A percentile compares a stretch with the other conserved stretches of the same genome.
Evolutionary conservation across 2,329 filamentous ascomycete genomes (phyloP).

Genomic region (Didymella sp.): DNA sequence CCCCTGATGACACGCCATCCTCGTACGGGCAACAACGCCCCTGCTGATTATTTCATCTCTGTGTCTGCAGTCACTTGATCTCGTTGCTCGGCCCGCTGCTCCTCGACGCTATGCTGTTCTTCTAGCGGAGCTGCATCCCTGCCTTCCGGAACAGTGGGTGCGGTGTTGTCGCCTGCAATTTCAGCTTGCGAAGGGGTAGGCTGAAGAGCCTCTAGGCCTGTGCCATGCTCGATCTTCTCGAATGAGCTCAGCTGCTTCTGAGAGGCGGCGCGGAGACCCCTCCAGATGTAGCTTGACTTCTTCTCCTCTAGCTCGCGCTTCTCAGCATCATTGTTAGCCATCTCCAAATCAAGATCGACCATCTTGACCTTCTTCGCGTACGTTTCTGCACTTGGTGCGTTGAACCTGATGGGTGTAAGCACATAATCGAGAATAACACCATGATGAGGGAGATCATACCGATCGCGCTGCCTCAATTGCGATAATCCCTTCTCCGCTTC

Average conservation of each 20-base stretch:
- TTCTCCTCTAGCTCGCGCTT: conserved; percentile 67
- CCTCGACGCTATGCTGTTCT: conserved; percentile 49
- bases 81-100: conserved; percentile 49
- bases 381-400: conserved; percentile 71
- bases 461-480: conserved; percentile 68
- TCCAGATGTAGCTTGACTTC: conserved; percentile 90
- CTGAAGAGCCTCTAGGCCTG: conserved; percentile 66
- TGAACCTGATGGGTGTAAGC: conserved; percentile 62
- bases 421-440: conserved; percentile 7
- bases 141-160: conserved; percentile 44
- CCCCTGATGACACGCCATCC: conserved; percentile 34
- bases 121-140: conserved; percentile 47
- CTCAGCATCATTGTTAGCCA: conserved; percentile 71
- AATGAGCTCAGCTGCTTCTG: conserved; percentile 76
- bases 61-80: conserved; percentile 48
- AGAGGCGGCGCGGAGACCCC: conserved; percentile 81
- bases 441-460: conserved; percentile 51
- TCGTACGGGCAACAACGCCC: conserved; percentile 35
- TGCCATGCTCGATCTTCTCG: conserved; percentile 81
- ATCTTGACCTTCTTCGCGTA: conserved; percentile 77
- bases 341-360: conserved; percentile 85
- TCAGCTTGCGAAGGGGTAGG: conserved; percentile 45
- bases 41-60: conserved; percentile 39
- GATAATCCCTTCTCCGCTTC: conserved; percentile 69
- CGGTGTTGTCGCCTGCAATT: conserved; percentile 44